These are phyloP conservation scores for Thermothielavioides terrestris DNA, from an alignment of 495 filamentous ascomycete species.

Conservation along the genomic window DNA sequence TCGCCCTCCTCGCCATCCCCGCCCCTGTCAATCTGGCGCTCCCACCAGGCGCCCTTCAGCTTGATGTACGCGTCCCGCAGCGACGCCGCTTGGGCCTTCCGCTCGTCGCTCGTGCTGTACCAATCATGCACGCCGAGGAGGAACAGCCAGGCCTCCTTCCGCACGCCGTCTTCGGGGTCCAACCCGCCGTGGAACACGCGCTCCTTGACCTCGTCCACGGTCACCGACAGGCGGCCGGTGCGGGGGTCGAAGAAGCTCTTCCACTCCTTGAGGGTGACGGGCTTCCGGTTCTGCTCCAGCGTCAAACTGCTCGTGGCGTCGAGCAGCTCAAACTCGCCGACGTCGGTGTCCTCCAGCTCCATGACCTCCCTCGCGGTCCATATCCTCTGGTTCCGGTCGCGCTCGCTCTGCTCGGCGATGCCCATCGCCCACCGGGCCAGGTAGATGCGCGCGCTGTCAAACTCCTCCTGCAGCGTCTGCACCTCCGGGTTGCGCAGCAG, in stretches of 20 bases:
- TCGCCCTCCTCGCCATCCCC: slow-evolving; percentile 70
- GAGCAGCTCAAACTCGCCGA: slow-evolving; percentile 92
- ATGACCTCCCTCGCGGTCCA: slow-evolving; percentile 91
- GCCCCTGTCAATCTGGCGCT: slow-evolving; percentile 74
- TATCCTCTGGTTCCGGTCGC: slow-evolving; percentile 71
- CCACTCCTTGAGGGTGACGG: slow-evolving; percentile 79
- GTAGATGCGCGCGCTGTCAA: slow-evolving; percentile 90
- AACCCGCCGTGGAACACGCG: slow-evolving; percentile 92
- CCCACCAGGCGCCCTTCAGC: slow-evolving; percentile 94
- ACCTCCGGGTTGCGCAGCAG: slow-evolving; percentile 90
- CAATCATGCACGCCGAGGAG: slow-evolving; percentile 84
- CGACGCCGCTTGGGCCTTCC: slow-evolving; percentile 70
- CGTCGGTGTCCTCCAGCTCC: slow-evolving; percentile 85
- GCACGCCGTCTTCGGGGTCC: slow-evolving; percentile 77
- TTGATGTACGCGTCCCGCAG: slow-evolving; percentile 89
- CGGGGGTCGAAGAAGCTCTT: slow-evolving; percentile 67
- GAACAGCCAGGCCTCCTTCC: slow-evolving; percentile 96
- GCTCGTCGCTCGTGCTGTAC: slow-evolving; percentile 75
- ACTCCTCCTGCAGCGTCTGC: slow-evolving; percentile 90
- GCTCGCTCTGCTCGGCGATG: slow-evolving; percentile 90
- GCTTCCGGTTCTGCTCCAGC: slow-evolving; percentile 64
- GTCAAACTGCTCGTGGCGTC: slow-evolving; percentile 68
- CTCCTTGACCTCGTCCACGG: slow-evolving; percentile 88
- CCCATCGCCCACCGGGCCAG: slow-evolving; percentile 97
- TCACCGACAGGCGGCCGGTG: slow-evolving; percentile 66